A percentile compares a stretch with the other conserved stretches of the same genome.
Conservation (phyloP, 2,329 filamentous ascomycete genomes). For the Simplicillium sp. region DNA sequence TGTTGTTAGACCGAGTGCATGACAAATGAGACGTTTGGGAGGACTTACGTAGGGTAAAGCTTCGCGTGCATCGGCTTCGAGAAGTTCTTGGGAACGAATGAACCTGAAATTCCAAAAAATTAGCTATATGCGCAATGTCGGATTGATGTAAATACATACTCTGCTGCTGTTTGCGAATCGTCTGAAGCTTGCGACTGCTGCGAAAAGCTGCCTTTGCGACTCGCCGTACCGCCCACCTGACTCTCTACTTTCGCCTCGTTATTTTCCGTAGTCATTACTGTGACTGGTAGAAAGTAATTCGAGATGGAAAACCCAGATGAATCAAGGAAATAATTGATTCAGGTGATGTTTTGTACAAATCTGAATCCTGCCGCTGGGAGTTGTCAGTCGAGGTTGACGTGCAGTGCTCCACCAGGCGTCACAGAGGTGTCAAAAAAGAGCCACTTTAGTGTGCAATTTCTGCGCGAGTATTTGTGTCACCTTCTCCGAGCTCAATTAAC, state of each 20-base stretch:
- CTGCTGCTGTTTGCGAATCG: slow-evolving; percentile 62
- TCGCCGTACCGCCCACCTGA: slow-evolving; percentile 6
- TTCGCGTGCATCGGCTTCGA: slow-evolving; percentile 93
- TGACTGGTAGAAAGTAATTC: slow-evolving; percentile 25
- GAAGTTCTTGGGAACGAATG: slow-evolving; percentile 76
- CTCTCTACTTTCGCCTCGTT: slow-evolving; percentile 5
- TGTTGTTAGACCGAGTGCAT: slow-evolving; percentile 8
- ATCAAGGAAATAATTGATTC: too few species aligned
- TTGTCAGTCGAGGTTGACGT: neutral
- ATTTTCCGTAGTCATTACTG: slow-evolving; percentile 7
- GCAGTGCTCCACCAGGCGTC: too few species aligned
- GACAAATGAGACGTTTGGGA: slow-evolving; percentile 1
- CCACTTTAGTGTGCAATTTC: too few species aligned
- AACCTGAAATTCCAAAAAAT: slow-evolving; percentile 48
- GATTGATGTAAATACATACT: slow-evolving; percentile 33
- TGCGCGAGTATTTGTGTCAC: too few species aligned
- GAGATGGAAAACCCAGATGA: slow-evolving; percentile 14
- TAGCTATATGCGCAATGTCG: neutral
- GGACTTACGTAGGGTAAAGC: slow-evolving; percentile 75
- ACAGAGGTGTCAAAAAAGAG: too few species aligned
- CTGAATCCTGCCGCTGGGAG: neutral
- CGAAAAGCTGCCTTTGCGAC: slow-evolving; percentile 50
- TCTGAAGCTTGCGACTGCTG: slow-evolving; percentile 35
- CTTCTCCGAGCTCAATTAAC: slow-evolving; percentile 5
- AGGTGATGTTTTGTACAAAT: too few species aligned